Percentiles rank a stretch among this genome's conserved stretches.
These are phyloP conservation scores for Leccinum aurantiacum DNA, from an alignment of 768 basidiomycete genomes.

Conservation along the genomic window DNA sequence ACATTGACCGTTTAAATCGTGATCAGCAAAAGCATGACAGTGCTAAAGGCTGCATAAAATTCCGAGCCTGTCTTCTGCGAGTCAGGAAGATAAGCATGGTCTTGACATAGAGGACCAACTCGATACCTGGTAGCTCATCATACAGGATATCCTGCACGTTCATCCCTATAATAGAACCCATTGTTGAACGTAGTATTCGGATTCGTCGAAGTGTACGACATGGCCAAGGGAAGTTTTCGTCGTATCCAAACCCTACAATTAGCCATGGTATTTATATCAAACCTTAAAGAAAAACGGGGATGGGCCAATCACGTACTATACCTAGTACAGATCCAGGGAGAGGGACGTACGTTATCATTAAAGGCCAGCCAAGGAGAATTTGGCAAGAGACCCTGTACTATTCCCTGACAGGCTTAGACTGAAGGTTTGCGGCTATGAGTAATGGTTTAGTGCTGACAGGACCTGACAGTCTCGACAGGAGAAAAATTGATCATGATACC, in stretches of 20 bases:
- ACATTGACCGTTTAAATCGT: conserved; percentile 10
- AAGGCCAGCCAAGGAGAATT: not conserved
- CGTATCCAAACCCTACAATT: no score
- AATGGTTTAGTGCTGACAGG: no score
- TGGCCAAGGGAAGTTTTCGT: not conserved
- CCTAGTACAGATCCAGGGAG: not conserved
- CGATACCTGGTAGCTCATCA: conserved; percentile 6
- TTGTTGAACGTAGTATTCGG: conserved; percentile 5
- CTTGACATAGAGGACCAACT: conserved; percentile 17
- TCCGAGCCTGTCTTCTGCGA: not conserved
- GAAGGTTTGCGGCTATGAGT: no score
- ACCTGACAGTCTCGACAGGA: no score
- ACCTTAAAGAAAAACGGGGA: not conserved
- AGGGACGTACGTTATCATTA: not conserved
- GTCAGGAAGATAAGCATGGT: conserved; percentile 9
- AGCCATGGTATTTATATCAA: not conserved
- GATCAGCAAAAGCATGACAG: not conserved
- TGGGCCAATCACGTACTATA: no score
- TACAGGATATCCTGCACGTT: conserved; percentile 19
- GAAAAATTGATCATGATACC: no score
- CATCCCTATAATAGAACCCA: conserved; percentile 15
- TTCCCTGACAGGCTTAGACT: not conserved
- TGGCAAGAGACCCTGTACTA: not conserved
- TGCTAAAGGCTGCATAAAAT: conserved; percentile 13
- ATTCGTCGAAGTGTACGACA: not conserved